These are phyloP conservation scores for Cystoisospora suis DNA, from an alignment of 169 alveolate species.

Conservation along the genomic window DNA sequence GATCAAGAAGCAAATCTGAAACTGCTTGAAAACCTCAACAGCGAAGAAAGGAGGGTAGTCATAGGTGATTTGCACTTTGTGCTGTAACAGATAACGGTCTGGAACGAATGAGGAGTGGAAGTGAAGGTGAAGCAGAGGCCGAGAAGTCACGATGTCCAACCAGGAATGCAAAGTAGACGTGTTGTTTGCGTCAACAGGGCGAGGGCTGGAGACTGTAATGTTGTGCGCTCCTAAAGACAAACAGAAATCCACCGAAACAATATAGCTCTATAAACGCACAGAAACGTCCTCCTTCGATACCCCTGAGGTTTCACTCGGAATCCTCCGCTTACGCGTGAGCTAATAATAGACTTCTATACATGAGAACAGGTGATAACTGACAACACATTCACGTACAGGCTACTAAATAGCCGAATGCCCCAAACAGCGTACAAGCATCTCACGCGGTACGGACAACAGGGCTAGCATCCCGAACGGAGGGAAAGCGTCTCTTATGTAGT, in stretches of 20 bases:
- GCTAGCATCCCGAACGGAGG: too few relatives aligned
- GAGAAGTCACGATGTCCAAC: not conserved
- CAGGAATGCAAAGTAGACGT: not conserved
- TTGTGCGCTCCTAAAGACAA: not conserved
- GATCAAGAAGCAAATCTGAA: not conserved
- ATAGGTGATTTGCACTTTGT: conserved; percentile 10
- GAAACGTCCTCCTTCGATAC: not conserved
- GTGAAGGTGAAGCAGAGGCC: not conserved
- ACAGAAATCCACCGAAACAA: not conserved
- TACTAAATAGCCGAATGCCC: not conserved
- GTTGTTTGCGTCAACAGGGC: not conserved
- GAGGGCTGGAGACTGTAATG: not conserved
- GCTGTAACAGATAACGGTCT: not conserved
- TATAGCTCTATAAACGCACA: not conserved
- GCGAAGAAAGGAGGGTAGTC: conserved; percentile 16
- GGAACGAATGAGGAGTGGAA: conserved; percentile 2
- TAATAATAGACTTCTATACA: not conserved
- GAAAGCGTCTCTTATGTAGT: too few relatives aligned
- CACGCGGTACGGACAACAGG: too few relatives aligned
- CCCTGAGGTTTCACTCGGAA: not conserved
- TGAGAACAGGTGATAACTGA: not conserved
- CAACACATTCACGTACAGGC: not conserved
- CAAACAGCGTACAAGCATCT: too few relatives aligned
- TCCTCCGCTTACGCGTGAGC: not conserved
- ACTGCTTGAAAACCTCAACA: conserved; percentile 1